phyloP scores from a whole-genome alignment of 1,139 yeast genomes.

The Candida gigantensis region DNA sequence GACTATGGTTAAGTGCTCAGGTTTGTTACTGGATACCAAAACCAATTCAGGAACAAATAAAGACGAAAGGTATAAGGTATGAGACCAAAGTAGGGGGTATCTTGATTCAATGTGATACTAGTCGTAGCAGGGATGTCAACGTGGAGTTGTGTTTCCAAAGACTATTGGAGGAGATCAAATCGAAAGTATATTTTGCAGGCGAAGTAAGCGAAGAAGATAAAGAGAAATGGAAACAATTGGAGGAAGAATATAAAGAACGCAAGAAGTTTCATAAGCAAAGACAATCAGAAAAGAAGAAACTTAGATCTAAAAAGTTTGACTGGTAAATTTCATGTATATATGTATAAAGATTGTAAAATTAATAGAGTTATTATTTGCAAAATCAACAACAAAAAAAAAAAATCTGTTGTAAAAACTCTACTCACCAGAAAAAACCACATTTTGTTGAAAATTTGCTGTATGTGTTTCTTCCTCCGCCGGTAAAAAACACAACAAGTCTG shows the following conservation, averaged over 20 bases:
- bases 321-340: slow-evolving; percentile 3
- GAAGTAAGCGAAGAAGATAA: slow-evolving; percentile 52
- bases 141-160: slow-evolving; percentile 60
- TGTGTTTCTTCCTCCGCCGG: not conserved
- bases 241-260: slow-evolving; percentile 46
- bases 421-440: not conserved
- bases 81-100: slow-evolving; percentile 59
- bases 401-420: not conserved
- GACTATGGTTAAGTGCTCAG: slow-evolving; percentile 49
- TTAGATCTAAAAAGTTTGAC: slow-evolving; percentile 44
- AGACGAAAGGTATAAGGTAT: slow-evolving; percentile 47
- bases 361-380: not conserved
- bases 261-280: slow-evolving; percentile 54
- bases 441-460: not conserved
- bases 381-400: slow-evolving; percentile 1
- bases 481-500: not conserved
- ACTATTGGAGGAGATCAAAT: slow-evolving; percentile 54
- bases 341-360: not conserved
- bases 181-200: slow-evolving; percentile 46
- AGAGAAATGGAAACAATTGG: slow-evolving; percentile 57
- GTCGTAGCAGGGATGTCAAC: slow-evolving; percentile 62
- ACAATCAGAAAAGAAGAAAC: slow-evolving; percentile 55
- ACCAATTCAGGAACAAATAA: slow-evolving; percentile 48
- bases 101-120: slow-evolving; percentile 61
- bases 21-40: slow-evolving; percentile 63